A percentile compares a stretch with the other conserved stretches of the same genome.
Evolutionary conservation across 768 basidiomycete species (phyloP).

Genomic region (Clitopilus passeckerianus): DNA sequence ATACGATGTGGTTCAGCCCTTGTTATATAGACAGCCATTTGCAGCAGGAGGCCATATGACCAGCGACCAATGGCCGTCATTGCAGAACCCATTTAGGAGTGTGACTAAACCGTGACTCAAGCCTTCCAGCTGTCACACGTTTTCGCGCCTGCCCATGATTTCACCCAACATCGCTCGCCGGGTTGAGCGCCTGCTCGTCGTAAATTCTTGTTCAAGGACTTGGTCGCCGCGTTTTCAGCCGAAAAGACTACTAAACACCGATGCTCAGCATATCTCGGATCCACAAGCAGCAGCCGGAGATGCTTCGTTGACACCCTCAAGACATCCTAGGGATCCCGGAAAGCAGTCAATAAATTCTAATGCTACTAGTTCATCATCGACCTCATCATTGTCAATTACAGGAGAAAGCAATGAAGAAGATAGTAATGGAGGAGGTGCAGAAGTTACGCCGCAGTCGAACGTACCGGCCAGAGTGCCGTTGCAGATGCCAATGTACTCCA

Average conservation of each 20-base stretch:
- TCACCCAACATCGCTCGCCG: background rate
- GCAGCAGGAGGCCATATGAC: background rate
- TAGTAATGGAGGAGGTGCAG: background rate
- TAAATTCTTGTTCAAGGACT: background rate
- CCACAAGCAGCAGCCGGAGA: background rate
- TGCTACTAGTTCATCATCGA: background rate
- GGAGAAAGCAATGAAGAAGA: background rate
- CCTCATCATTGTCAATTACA: background rate
- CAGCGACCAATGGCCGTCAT: background rate
- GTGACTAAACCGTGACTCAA: background rate
- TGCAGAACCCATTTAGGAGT: background rate
- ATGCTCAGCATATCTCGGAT: background rate
- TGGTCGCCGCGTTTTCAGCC: background rate
- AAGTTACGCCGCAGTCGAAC: slow-evolving; percentile 2
- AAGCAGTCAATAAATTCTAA: background rate
- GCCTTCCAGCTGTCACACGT: background rate
- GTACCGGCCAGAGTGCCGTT: slow-evolving; percentile 6
- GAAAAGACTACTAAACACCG: background rate
- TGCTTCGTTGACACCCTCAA: background rate
- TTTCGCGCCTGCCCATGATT: background rate
- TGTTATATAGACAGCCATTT: background rate
- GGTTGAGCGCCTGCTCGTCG: background rate
- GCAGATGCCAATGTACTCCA: slow-evolving; percentile 39
- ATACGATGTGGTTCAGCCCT: background rate
- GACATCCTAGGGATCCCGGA: background rate